Percentiles rank a stretch among this genome's conserved stretches.
phyloP scores from a whole-genome alignment of 2,329 filamentous ascomycete genomes.

The Diplodia corticola region DNA sequence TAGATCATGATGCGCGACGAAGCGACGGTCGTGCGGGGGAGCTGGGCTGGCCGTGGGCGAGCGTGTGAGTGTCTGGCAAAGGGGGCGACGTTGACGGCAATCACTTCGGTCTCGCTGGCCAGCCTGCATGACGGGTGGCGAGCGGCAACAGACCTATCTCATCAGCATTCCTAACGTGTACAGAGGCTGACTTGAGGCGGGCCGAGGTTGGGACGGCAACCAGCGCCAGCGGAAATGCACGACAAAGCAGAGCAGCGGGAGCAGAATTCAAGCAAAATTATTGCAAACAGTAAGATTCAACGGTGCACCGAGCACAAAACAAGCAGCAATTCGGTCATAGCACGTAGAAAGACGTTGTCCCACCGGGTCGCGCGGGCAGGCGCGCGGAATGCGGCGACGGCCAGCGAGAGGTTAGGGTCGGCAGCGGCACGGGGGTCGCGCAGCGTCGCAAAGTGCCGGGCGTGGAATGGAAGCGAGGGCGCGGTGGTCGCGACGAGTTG shows the following conservation, averaged over 20 bases:
- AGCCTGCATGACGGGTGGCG: not conserved
- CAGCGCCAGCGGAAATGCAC: not conserved
- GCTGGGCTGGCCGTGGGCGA: not conserved
- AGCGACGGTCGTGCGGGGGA: not conserved
- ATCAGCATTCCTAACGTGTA: not conserved
- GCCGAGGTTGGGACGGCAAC: not conserved
- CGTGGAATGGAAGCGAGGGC: not conserved
- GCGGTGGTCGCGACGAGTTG: not conserved
- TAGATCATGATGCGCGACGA: constrained; percentile 15
- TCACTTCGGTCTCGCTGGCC: not conserved
- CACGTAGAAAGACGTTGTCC: not conserved
- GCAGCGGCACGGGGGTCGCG: not conserved
- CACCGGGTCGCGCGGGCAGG: too few relatives aligned
- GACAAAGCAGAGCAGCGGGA: not conserved
- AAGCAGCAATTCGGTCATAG: too few relatives aligned
- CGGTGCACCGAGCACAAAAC: not conserved
- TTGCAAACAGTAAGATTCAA: not conserved
- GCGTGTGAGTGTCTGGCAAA: not conserved
- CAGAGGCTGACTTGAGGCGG: not conserved
- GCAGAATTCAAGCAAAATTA: not conserved
- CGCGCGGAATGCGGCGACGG: too few relatives aligned
- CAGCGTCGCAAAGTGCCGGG: not conserved
- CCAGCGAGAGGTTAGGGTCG: not conserved
- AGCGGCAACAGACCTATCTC: not conserved
- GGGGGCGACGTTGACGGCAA: not conserved